Evolutionary conservation across 805 yeast species (phyloP).

Genomic region (Kodamaea lidongshanica): DNA sequence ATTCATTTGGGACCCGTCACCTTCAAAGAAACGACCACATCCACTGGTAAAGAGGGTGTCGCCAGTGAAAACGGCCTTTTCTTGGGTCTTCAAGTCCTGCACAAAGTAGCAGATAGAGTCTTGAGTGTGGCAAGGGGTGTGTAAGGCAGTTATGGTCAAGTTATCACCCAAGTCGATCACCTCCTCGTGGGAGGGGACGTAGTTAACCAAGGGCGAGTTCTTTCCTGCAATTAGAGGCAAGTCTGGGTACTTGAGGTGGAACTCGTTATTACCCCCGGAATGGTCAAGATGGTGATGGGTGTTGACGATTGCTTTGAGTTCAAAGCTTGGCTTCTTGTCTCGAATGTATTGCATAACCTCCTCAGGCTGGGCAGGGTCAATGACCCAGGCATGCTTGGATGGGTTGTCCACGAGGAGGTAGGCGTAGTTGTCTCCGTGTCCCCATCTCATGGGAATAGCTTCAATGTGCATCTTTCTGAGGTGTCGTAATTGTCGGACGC

Average conservation of each 20-base stretch:
- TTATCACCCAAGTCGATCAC: constrained; percentile 56
- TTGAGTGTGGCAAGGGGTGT: constrained; percentile 97
- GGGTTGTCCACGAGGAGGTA: constrained; percentile 68
- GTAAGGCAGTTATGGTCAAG: constrained; percentile 68
- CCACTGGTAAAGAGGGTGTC: constrained; percentile 93
- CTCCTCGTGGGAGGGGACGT: constrained; percentile 63
- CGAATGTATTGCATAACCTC: constrained; percentile 48
- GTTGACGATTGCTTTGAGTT: constrained; percentile 74
- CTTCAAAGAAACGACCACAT: constrained; percentile 96
- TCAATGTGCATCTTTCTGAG: constrained; percentile 69
- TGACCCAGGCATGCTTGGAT: constrained; percentile 66
- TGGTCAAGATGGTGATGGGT: constrained; percentile 98
- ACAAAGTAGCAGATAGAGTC: constrained; percentile 89
- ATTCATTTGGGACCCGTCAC: constrained; percentile 77
- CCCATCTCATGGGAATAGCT: constrained; percentile 91
- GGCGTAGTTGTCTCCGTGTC: constrained; percentile 84
- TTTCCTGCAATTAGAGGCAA: constrained; percentile 77
- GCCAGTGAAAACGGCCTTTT: constrained; percentile 84
- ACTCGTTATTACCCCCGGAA: constrained; percentile 69
- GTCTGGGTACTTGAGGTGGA: constrained; percentile 36
- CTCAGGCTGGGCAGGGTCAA: constrained; percentile 87
- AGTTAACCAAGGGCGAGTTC: constrained; percentile 67
- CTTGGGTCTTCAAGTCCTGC: constrained; percentile 53
- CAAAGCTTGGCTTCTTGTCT: constrained; percentile 34
- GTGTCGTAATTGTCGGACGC: too few relatives aligned